These are phyloP conservation scores for Fusarium sp. DNA, from an alignment of 2,329 filamentous ascomycete species.

Conservation along the genomic window DNA sequence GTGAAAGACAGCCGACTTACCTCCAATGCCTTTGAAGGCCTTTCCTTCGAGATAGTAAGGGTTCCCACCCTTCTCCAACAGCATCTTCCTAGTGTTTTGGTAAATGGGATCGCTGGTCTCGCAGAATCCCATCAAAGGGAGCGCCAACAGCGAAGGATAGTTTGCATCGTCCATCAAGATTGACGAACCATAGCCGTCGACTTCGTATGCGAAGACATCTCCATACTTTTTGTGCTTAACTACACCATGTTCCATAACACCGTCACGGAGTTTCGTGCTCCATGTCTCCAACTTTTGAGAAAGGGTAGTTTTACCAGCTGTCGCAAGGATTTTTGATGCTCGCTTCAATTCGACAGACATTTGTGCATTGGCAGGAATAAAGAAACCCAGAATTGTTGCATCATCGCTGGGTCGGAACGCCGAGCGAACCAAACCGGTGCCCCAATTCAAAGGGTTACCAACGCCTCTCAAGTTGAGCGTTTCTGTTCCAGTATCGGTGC, in stretches of 20 bases:
- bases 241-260: conserved; percentile 87
- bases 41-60: conserved; percentile 86
- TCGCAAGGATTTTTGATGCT: conserved; percentile 75
- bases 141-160: conserved; percentile 80
- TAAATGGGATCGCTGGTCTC: conserved; percentile 75
- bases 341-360: conserved; percentile 90
- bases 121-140: conserved; percentile 84
- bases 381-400: conserved; percentile 91
- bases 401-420: conserved; percentile 97
- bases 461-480: conserved; percentile 84
- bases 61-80: conserved; percentile 80
- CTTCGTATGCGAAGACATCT: conserved; percentile 86
- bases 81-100: conserved; percentile 83
- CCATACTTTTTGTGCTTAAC: conserved; percentile 80
- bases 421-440: conserved; percentile 87
- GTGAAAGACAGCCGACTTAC: conserved; percentile 56
- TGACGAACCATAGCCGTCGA: conserved; percentile 85
- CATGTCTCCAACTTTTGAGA: conserved; percentile 68
- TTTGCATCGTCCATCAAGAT: conserved; percentile 94
- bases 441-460: conserved; percentile 89
- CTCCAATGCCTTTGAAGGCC: conserved; percentile 89
- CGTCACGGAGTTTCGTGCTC: conserved; percentile 74
- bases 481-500: conserved; percentile 86
- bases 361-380: conserved; percentile 96
- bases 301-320: conserved; percentile 65